A percentile compares a stretch with the other conserved stretches of the same genome.
These are phyloP conservation scores for Xanthoconium purpureum DNA, from an alignment of 768 basidiomycete species.

Conservation along the genomic window DNA sequence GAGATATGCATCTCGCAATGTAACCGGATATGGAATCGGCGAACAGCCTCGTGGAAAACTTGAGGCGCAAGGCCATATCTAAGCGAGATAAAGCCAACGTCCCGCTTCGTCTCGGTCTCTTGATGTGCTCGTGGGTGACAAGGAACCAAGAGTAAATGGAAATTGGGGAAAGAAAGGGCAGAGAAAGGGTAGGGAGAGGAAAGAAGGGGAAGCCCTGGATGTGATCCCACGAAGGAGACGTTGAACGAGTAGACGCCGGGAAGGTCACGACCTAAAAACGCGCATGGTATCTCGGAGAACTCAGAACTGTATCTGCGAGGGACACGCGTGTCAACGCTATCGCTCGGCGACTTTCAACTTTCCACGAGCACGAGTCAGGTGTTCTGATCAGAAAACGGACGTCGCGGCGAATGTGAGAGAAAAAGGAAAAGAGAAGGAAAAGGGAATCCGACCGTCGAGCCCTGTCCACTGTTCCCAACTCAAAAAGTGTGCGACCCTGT, in stretches of 20 bases:
- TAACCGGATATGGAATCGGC: constrained; percentile 22
- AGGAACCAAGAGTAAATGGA: background rate
- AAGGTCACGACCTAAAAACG: background rate
- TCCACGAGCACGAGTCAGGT: background rate
- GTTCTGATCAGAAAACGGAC: background rate
- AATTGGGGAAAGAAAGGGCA: background rate
- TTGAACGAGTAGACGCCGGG: background rate
- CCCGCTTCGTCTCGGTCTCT: background rate
- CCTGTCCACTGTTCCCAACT: background rate
- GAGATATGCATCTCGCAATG: constrained; percentile 16
- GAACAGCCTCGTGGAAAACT: constrained; percentile 29
- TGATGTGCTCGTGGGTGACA: constrained; percentile 7
- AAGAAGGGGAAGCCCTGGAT: background rate
- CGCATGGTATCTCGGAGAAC: background rate
- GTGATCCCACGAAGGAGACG: background rate
- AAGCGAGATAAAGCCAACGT: constrained; percentile 20
- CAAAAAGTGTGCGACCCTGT: constrained; percentile 1
- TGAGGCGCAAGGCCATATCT: constrained; percentile 25
- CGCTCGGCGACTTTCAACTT: background rate
- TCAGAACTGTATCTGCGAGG: background rate
- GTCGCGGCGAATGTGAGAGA: too few relatives aligned
- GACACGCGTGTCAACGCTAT: background rate
- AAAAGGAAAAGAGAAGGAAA: too few relatives aligned
- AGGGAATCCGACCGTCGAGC: background rate
- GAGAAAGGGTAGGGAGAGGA: too few relatives aligned